A percentile compares a stretch with the other conserved stretches of the same genome.
Evolutionary conservation across 345 rosid species (phyloP).

Genomic region (Gossypium australe): DNA sequence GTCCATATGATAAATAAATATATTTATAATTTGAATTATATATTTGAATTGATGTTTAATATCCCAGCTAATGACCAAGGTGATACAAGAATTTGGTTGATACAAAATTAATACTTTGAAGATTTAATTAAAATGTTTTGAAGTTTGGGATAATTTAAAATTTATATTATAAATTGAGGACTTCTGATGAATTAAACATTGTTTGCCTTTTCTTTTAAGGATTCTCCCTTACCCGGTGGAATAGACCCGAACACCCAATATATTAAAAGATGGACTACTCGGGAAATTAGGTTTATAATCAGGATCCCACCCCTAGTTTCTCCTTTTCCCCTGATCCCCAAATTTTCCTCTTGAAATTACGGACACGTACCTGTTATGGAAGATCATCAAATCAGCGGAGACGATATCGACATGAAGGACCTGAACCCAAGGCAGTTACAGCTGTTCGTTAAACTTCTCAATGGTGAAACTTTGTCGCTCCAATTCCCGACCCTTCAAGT

Average conservation of each 20-base stretch:
- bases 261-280: neutral
- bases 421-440: slow-evolving; percentile 32
- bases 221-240: neutral
- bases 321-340: neutral
- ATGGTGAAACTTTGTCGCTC: slow-evolving; percentile 55
- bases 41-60: too few species aligned
- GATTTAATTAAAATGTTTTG: too few species aligned
- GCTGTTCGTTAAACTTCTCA: slow-evolving; percentile 61
- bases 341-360: neutral
- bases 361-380: neutral
- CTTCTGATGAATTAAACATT: too few species aligned
- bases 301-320: neutral
- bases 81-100: too few species aligned
- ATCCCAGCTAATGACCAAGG: too few species aligned
- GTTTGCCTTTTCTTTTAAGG: neutral
- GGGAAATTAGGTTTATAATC: neutral
- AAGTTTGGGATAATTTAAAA: too few species aligned
- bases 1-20: too few species aligned
- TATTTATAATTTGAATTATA: too few species aligned
- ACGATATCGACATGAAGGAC: neutral
- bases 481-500: slow-evolving; percentile 36
- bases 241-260: neutral
- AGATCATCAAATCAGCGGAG: slow-evolving; percentile 11
- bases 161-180: too few species aligned
- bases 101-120: too few species aligned